Conservation (phyloP, 805 yeast genomes). For the Sugiyamaella smithiae region DNA sequence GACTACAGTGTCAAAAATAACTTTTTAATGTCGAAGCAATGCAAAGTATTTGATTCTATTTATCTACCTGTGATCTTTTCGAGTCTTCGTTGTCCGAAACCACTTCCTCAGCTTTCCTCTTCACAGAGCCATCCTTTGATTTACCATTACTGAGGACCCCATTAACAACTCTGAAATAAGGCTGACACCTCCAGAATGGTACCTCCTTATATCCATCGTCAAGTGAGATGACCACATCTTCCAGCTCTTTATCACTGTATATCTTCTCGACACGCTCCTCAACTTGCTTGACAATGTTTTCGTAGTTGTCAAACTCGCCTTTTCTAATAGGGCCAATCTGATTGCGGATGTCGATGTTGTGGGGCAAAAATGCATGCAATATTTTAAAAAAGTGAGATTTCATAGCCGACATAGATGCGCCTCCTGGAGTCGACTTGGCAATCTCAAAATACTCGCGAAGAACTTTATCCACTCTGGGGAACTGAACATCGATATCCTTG, state of each 20-base stretch:
- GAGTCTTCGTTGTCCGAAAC: not conserved
- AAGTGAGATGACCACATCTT: constrained; percentile 61
- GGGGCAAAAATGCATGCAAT: constrained; percentile 72
- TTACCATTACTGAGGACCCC: constrained; percentile 51
- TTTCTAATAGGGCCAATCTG: constrained; percentile 56
- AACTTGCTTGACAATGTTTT: constrained; percentile 58
- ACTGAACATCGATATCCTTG: constrained; percentile 58
- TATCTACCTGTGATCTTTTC: not conserved
- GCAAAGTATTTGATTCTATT: too few relatives aligned
- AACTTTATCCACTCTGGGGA: constrained; percentile 81
- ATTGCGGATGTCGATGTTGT: constrained; percentile 75
- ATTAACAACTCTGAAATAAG: constrained; percentile 85
- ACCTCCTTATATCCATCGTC: constrained; percentile 76
- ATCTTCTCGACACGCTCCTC: constrained; percentile 61
- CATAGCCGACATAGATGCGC: constrained; percentile 78
- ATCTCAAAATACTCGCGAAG: constrained; percentile 87
- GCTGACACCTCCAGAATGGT: constrained; percentile 97
- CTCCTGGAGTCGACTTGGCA: constrained; percentile 57
- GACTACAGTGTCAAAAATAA: too few relatives aligned
- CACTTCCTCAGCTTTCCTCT: constrained; percentile 9
- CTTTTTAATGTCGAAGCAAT: too few relatives aligned
- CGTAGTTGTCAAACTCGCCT: constrained; percentile 48
- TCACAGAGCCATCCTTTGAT: constrained; percentile 12
- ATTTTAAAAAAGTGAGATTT: constrained; percentile 90
- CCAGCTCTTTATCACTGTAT: constrained; percentile 50